These are phyloP conservation scores for Fraxinus nigra DNA, from an alignment of 305 asterid genomes.

Conservation along the genomic window DNA sequence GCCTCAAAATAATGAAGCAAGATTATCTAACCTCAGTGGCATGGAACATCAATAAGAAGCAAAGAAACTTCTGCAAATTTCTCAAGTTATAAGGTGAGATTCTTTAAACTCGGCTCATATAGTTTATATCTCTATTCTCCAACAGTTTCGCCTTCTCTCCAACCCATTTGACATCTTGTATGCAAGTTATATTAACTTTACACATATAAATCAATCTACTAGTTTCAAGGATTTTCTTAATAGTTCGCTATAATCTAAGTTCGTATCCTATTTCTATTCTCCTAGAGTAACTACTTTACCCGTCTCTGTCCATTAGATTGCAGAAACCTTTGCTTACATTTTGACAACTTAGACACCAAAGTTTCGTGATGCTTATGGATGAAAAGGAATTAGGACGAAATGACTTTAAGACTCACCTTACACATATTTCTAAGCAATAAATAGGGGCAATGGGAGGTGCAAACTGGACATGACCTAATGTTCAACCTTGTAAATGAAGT, in stretches of 20 bases:
- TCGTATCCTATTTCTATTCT: not conserved
- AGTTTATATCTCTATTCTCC: not conserved
- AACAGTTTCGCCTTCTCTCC: not conserved
- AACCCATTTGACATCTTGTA: not conserved
- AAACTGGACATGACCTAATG: constrained; percentile 17
- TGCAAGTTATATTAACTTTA: not conserved
- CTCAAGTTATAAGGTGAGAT: not conserved
- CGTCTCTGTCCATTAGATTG: not conserved
- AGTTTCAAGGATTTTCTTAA: not conserved
- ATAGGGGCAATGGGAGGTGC: constrained; percentile 11
- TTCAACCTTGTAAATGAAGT: constrained; percentile 3
- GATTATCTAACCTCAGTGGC: not conserved
- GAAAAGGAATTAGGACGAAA: not conserved
- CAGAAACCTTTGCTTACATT: not conserved
- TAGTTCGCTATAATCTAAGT: not conserved
- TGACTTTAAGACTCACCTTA: not conserved
- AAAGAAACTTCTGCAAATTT: not conserved
- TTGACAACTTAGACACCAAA: not conserved
- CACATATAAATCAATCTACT: not conserved
- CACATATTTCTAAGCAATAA: constrained; percentile 1
- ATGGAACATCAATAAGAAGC: not conserved
- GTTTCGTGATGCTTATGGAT: not conserved
- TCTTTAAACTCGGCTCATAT: not conserved
- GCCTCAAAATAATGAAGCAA: not conserved
- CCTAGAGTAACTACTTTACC: not conserved